These are phyloP conservation scores for Protomyces arabidopsidicola DNA, from an alignment of 1,139 yeast species.

Conservation along the genomic window DNA sequence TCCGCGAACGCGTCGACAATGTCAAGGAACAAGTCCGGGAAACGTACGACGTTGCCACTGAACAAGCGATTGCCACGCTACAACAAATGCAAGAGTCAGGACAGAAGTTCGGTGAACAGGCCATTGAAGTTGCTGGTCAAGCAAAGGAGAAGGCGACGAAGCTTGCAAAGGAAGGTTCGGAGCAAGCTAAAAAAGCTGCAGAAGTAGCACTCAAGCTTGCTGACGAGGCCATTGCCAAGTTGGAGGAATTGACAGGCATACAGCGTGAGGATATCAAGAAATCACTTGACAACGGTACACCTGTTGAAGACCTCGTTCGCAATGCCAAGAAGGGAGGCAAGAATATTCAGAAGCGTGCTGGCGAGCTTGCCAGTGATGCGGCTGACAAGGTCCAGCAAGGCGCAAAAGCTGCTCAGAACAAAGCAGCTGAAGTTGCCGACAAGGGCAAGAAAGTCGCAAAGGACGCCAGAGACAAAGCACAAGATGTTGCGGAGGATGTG, in stretches of 20 bases:
- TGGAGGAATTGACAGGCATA: constrained; percentile 17
- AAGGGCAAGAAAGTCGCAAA: constrained; percentile 1
- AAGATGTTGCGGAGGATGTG: neutral
- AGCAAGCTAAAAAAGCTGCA: neutral
- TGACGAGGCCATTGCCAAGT: constrained; percentile 12
- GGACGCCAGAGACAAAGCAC: constrained; percentile 1
- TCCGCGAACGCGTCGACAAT: constrained; percentile 3
- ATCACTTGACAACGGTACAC: constrained; percentile 8
- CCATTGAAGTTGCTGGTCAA: neutral
- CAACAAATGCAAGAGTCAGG: constrained; percentile 1
- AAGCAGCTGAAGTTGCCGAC: neutral
- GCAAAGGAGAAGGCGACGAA: neutral
- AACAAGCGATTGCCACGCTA: constrained; percentile 12
- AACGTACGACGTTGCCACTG: constrained; percentile 14
- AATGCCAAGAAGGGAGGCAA: neutral
- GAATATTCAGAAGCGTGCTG: neutral
- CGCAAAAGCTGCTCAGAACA: neutral
- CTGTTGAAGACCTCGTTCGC: constrained; percentile 11
- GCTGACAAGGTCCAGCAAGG: constrained; percentile 11
- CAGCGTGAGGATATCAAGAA: constrained; percentile 2
- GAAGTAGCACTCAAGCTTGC: neutral
- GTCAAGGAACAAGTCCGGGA: constrained; percentile 13
- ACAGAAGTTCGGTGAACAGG: constrained; percentile 6
- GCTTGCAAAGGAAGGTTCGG: constrained; percentile 1
- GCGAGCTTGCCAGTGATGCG: neutral